phyloP scores from a whole-genome alignment of 2,329 filamentous ascomycete species.

The Bisporella sp. region DNA sequence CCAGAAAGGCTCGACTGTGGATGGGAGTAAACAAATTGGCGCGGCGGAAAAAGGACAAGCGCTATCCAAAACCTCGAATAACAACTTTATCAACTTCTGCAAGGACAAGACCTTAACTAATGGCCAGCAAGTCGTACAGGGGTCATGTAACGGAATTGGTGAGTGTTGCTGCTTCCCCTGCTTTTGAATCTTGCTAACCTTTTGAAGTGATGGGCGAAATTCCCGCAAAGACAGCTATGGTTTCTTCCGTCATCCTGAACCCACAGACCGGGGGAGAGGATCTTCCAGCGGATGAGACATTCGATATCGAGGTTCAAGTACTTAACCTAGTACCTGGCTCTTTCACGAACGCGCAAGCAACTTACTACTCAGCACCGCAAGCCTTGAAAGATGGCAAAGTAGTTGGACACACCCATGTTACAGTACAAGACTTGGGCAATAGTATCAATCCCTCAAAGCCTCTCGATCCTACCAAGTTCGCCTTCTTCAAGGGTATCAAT shows the following conservation, averaged over 20 bases:
- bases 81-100: constrained; percentile 30
- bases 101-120: constrained; percentile 44
- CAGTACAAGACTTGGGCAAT: constrained; percentile 30
- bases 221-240: constrained; percentile 25
- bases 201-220: constrained; percentile 29
- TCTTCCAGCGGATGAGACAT: constrained; percentile 21
- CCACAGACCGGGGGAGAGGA: constrained; percentile 17
- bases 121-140: constrained; percentile 47
- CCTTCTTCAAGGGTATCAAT: constrained; percentile 37
- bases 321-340: constrained; percentile 28
- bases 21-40: constrained; percentile 21
- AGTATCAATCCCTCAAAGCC: constrained; percentile 24
- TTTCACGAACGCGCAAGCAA: constrained; percentile 32
- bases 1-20: constrained; percentile 22
- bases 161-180: constrained; percentile 11
- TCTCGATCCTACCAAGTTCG: constrained; percentile 28
- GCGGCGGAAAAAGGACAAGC: constrained; percentile 19
- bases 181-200: constrained; percentile 2
- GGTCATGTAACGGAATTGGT: constrained; percentile 50
- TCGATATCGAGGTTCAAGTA: constrained; percentile 29
- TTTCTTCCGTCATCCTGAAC: constrained; percentile 25
- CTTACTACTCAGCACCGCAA: constrained; percentile 34
- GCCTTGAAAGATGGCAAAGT: constrained; percentile 26
- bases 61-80: constrained; percentile 20
- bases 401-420: constrained; percentile 33